Evolutionary conservation across 2,329 filamentous ascomycete genomes (phyloP), one percentile per base, ranked within the genome.

Genomic region (Rutstroemia sp.): DNA sequence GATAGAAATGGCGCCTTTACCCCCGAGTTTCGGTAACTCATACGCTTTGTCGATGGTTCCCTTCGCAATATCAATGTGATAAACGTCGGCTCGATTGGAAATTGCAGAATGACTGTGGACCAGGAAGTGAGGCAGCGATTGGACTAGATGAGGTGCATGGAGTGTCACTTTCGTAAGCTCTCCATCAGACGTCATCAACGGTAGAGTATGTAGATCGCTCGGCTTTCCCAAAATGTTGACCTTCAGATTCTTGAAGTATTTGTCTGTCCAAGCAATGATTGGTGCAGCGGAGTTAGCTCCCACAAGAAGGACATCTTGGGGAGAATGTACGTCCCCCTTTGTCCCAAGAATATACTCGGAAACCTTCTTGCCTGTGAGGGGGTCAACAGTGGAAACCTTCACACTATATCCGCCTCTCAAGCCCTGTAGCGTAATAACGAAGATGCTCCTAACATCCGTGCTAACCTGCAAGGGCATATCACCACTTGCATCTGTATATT

Each of bases 61-160:
- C 58, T 78, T 85, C 72, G 86, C 86, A 51, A 89, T 71, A 63
- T 95, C 81, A 58, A 95, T 80, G 65, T 95, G 89, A 68, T 87
- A 96, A 30, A 97, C 86, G 60, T 95, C 87, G 3, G 87, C 92
- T 76, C 88, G 89, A 68, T 92, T 88, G 17, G 83, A 83, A 2
- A 75, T 75, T 38, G 76, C 76, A 0, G 89, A 89, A 64, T 85
- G 79, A 64, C 83, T 90, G 64, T 96, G 88, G 5, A 96, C 87
- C 34, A 96, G 75, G 73, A 96, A 95, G 73, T 95, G 90, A 39
- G 89, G 78, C 47, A 84, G 77, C 4, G 88, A 86, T 66, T 88
- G 87, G 30, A 83, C 73, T 55, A 86, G 77, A 61, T 84, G 83
- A 16, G 90, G 87, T 1, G 88, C 88, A 67, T 95, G 89, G 21